Evolutionary conservation across 2,329 filamentous ascomycete genomes (phyloP).

Genomic region (Neocatenulostroma microsporum): DNA sequence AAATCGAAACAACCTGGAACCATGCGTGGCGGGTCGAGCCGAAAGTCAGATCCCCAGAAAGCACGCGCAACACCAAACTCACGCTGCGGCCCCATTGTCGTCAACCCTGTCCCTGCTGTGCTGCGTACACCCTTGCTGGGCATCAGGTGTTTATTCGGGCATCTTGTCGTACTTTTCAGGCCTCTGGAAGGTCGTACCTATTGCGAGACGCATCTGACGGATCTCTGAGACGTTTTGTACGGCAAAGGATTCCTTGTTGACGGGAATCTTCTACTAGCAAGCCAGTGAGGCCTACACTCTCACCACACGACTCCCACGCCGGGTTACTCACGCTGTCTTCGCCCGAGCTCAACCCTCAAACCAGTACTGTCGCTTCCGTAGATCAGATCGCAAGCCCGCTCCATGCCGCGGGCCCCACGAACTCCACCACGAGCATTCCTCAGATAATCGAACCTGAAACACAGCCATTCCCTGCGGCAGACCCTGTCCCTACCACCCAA

Average conservation of each 20-base stretch:
- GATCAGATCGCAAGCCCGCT: slow-evolving; percentile 15
- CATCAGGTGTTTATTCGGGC: too few relatives aligned
- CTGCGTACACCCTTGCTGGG: too few relatives aligned
- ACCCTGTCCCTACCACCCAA: slow-evolving; percentile 39
- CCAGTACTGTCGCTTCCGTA: slow-evolving; percentile 10
- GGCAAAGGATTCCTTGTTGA: slow-evolving; percentile 10
- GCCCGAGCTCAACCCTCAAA: slow-evolving; percentile 32
- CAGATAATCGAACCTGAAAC: slow-evolving; percentile 24
- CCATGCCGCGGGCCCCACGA: background rate
- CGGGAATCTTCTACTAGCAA: slow-evolving; percentile 14
- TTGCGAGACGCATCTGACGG: too few relatives aligned
- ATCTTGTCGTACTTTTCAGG: too few relatives aligned
- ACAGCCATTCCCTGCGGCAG: slow-evolving; percentile 11
- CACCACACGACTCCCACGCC: slow-evolving; percentile 42
- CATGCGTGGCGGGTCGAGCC: too few relatives aligned
- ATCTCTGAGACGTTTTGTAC: too few relatives aligned
- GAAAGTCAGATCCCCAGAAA: too few relatives aligned
- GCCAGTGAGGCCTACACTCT: slow-evolving; percentile 23
- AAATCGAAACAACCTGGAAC: too few relatives aligned
- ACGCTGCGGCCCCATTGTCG: too few relatives aligned
- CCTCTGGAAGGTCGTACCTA: slow-evolving; percentile 3
- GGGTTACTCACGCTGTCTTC: slow-evolving; percentile 45
- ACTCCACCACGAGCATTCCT: slow-evolving; percentile 30
- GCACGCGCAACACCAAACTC: too few relatives aligned
- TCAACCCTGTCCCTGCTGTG: too few relatives aligned